Evolutionary conservation across 1,284 basidiomycete genomes (phyloP).

Genomic region (Coniferiporia sulphurascens): DNA sequence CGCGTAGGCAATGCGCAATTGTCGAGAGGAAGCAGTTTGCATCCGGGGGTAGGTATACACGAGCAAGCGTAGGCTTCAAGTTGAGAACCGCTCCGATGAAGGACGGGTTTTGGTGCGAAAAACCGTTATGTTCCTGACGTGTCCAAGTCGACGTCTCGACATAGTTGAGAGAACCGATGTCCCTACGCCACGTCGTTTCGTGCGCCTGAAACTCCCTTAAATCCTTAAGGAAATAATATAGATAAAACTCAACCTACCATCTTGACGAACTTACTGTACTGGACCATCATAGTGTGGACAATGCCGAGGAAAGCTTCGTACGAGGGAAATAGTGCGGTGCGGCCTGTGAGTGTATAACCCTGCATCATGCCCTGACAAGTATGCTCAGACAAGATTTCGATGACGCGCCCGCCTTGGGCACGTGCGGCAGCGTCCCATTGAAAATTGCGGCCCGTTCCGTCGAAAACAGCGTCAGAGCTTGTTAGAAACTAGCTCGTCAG

Average conservation of each 20-base stretch:
- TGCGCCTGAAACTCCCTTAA: constrained; percentile 32
- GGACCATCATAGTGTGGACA: constrained; percentile 74
- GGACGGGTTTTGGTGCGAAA: constrained; percentile 83
- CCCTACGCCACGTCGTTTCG: constrained; percentile 75
- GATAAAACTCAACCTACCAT: constrained; percentile 39
- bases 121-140: constrained; percentile 75
- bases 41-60: constrained; percentile 89
- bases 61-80: constrained; percentile 67
- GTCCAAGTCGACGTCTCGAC: constrained; percentile 86
- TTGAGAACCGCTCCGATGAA: constrained; percentile 82
- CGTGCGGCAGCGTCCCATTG: constrained; percentile 72
- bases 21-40: constrained; percentile 81
- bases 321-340: constrained; percentile 81
- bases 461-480: constrained; percentile 79
- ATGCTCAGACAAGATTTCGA: constrained; percentile 87
- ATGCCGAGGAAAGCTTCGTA: constrained; percentile 88
- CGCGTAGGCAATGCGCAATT: constrained; percentile 75
- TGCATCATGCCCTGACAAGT: constrained; percentile 86
- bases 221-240: background rate
- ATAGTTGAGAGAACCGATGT: constrained; percentile 76
- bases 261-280: constrained; percentile 84
- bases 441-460: constrained; percentile 65
- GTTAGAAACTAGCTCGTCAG: constrained; percentile 86
- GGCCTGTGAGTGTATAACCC: constrained; percentile 79
- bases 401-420: constrained; percentile 68